phyloP scores from a whole-genome alignment of 1,139 yeast species.

The Hyphopichia buzzinii region DNA sequence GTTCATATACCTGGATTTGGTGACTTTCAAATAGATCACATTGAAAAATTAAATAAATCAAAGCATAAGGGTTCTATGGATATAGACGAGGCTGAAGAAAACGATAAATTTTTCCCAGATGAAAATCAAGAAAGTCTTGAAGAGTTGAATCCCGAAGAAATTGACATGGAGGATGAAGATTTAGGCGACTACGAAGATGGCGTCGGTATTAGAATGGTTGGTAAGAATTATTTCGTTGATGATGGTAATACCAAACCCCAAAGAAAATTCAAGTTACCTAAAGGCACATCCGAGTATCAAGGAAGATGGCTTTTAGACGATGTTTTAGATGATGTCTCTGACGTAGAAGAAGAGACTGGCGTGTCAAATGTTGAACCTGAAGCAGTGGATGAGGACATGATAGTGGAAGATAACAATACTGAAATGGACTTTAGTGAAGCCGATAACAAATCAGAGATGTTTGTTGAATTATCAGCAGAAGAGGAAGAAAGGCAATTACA shows the following conservation, averaged over 20 bases:
- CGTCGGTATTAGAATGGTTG: slow-evolving; percentile 69
- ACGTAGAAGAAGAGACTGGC: slow-evolving; percentile 51
- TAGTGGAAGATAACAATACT: slow-evolving; percentile 27
- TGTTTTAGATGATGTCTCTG: slow-evolving; percentile 47
- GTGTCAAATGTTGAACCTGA: slow-evolving; percentile 24
- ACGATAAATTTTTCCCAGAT: slow-evolving; percentile 39
- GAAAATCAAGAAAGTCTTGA: slow-evolving; percentile 65
- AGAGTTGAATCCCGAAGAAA: slow-evolving; percentile 60
- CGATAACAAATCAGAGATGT: slow-evolving; percentile 55
- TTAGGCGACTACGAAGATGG: slow-evolving; percentile 41
- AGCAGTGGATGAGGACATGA: slow-evolving; percentile 23
- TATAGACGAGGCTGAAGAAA: slow-evolving; percentile 26
- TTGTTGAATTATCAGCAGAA: slow-evolving; percentile 72
- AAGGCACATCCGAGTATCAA: slow-evolving; percentile 92
- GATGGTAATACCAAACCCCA: slow-evolving; percentile 24
- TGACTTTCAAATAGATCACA: slow-evolving; percentile 73
- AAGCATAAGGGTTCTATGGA: slow-evolving; percentile 10
- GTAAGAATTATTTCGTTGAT: slow-evolving; percentile 58
- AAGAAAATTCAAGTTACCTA: slow-evolving; percentile 57
- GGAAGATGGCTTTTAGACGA: slow-evolving; percentile 84
- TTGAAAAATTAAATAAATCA: slow-evolving; percentile 46
- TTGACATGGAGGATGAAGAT: slow-evolving; percentile 42
- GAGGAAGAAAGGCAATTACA: slow-evolving; percentile 80
- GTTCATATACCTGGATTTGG: slow-evolving; percentile 89
- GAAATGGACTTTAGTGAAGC: slow-evolving; percentile 46